These are phyloP conservation scores for Dactylellina cionopaga DNA, from an alignment of 2,329 filamentous ascomycete genomes.

Conservation along the genomic window DNA sequence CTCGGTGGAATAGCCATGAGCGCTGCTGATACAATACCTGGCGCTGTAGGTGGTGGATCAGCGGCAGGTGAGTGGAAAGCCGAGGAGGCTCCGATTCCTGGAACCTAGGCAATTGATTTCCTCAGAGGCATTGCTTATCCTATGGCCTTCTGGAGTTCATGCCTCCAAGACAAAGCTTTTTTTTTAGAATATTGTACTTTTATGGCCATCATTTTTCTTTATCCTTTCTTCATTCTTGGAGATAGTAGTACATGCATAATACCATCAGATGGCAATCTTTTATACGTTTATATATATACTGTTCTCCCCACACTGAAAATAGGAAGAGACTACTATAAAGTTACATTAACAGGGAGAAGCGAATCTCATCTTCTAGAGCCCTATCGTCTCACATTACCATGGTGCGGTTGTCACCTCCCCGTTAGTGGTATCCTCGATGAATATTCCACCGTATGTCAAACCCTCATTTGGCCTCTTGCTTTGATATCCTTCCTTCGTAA, in stretches of 20 bases:
- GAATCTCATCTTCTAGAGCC: too few relatives aligned
- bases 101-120: slow-evolving; percentile 21
- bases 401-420: slow-evolving; percentile 43
- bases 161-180: not conserved
- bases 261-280: too few relatives aligned
- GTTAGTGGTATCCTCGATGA: slow-evolving; percentile 63
- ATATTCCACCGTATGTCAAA: slow-evolving; percentile 66
- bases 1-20: slow-evolving; percentile 28
- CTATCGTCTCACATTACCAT: too few relatives aligned
- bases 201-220: slow-evolving; percentile 8
- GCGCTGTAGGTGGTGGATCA: slow-evolving; percentile 62
- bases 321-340: too few relatives aligned
- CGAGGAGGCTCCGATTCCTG: slow-evolving; percentile 37
- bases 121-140: not conserved
- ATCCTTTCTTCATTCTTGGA: not conserved
- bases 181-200: slow-evolving; percentile 35
- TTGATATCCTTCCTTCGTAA: slow-evolving; percentile 65
- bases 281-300: too few relatives aligned
- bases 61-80: slow-evolving; percentile 60
- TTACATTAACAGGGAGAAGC: too few relatives aligned
- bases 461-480: slow-evolving; percentile 66
- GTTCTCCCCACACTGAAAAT: too few relatives aligned
- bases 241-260: slow-evolving; percentile 1
- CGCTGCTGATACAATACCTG: slow-evolving; percentile 33
- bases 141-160: not conserved